Evolutionary conservation across 352 stramenopile species (phyloP).

Genomic region (Pythium catenulatum): DNA sequence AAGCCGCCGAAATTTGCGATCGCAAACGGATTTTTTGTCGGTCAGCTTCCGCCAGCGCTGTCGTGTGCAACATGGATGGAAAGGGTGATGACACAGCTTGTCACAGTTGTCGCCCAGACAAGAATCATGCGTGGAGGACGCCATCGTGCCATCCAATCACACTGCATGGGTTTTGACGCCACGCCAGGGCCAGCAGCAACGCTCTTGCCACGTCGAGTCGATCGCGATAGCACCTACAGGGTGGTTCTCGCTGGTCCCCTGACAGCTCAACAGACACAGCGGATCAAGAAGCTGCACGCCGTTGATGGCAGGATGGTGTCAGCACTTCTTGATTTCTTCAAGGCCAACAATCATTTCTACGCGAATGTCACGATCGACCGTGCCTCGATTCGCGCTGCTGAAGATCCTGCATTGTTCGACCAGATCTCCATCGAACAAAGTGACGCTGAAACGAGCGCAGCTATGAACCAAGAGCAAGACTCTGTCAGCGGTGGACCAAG

Average conservation of each 20-base stretch:
- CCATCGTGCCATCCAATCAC: slow-evolving; percentile 35
- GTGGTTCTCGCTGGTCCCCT: slow-evolving; percentile 30
- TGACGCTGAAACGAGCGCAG: background rate
- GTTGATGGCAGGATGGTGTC: too few relatives aligned
- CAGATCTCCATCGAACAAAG: background rate
- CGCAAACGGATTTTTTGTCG: background rate
- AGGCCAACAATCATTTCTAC: background rate
- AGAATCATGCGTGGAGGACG: slow-evolving; percentile 24
- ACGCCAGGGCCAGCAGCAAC: slow-evolving; percentile 32
- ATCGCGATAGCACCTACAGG: background rate
- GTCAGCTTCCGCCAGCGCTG: background rate
- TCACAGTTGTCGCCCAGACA: slow-evolving; percentile 21
- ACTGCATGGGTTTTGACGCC: slow-evolving; percentile 41
- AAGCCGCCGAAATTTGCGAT: background rate
- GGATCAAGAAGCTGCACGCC: background rate
- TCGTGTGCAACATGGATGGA: background rate
- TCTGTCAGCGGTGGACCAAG: background rate
- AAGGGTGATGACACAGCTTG: background rate
- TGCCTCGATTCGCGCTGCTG: too few relatives aligned
- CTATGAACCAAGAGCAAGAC: slow-evolving; percentile 6
- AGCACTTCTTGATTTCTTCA: too few relatives aligned
- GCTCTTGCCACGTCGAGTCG: slow-evolving; percentile 7
- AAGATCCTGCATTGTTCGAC: too few relatives aligned
- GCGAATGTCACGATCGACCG: too few relatives aligned
- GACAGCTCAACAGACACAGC: slow-evolving; percentile 8